Percentiles rank a stretch among this genome's conserved stretches.
Conservation (phyloP, 129 eudicot species). For the Tagetes patula region DNA sequence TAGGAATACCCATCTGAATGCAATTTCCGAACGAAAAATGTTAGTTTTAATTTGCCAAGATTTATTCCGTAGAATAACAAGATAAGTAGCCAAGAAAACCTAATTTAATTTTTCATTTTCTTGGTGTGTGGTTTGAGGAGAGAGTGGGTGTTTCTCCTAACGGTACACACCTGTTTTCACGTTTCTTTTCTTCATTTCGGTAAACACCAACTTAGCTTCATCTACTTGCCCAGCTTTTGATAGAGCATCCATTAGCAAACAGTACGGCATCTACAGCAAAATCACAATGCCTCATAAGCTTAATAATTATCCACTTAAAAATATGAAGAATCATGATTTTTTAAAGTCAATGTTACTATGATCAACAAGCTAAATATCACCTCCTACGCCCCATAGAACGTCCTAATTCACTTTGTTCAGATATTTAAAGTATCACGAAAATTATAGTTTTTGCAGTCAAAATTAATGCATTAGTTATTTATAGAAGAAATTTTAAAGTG, state of each 20-base stretch:
- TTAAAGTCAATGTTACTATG: not conserved
- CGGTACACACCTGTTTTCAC: slow-evolving; percentile 62
- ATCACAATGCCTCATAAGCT: slow-evolving; percentile 12
- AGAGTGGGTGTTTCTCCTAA: not conserved
- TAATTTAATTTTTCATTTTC: not conserved
- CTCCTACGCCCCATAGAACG: not conserved
- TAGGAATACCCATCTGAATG: slow-evolving; percentile 79
- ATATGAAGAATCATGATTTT: not conserved
- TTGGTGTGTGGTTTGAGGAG: not conserved
- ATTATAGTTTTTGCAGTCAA: not conserved
- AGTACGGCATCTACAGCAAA: slow-evolving; percentile 78
- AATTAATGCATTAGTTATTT: not conserved
- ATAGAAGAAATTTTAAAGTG: not conserved
- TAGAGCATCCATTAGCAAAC: slow-evolving; percentile 90
- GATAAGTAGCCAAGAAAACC: not conserved
- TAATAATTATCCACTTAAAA: slow-evolving; percentile 7
- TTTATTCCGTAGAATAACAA: not conserved
- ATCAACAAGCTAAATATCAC: not conserved
- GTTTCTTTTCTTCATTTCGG: slow-evolving; percentile 58
- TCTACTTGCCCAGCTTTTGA: slow-evolving; percentile 71
- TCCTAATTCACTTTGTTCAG: not conserved
- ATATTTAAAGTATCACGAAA: not conserved
- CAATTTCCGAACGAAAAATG: slow-evolving; percentile 13
- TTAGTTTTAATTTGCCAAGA: slow-evolving; percentile 17
- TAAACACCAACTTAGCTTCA: slow-evolving; percentile 74